These are phyloP conservation scores for Cercophora sp. DNA, from an alignment of 495 filamentous ascomycete genomes.

Conservation along the genomic window DNA sequence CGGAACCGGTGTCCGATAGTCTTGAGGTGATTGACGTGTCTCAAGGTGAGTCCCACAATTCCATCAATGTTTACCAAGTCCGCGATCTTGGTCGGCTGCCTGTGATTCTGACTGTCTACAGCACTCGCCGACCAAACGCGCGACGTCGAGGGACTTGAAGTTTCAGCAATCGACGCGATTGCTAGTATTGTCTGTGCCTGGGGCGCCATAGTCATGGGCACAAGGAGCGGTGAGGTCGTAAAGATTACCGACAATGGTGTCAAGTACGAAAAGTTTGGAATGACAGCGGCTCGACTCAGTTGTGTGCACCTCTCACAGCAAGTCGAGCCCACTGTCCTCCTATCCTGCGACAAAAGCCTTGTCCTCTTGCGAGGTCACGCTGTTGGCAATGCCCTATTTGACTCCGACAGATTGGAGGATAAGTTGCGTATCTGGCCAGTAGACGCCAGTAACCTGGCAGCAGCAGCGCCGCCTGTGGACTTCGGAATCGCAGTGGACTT, in stretches of 20 bases:
- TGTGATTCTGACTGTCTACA: too few species aligned
- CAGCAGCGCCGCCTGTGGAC: constrained; percentile 28
- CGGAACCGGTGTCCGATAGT: too few species aligned
- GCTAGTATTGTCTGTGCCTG: constrained; percentile 30
- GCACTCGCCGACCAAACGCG: too few species aligned
- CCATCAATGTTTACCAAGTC: too few species aligned
- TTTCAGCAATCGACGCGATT: constrained; percentile 25
- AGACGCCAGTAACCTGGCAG: constrained; percentile 30
- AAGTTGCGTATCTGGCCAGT: constrained; percentile 38
- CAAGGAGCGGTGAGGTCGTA: constrained; percentile 44
- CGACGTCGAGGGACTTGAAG: too few species aligned
- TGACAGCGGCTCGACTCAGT: constrained; percentile 20
- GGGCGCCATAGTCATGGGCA: constrained; percentile 32
- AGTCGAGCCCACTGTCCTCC: constrained; percentile 16
- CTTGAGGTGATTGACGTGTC: too few species aligned
- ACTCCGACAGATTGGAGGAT: constrained; percentile 1
- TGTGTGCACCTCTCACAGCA: constrained; percentile 3
- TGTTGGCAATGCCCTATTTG: neutral
- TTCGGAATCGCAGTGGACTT: constrained; percentile 27
- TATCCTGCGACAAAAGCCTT: constrained; percentile 29
- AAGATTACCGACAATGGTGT: constrained; percentile 20
- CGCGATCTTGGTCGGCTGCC: too few species aligned
- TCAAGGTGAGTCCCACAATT: constrained; percentile 2
- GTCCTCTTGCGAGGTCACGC: constrained; percentile 10
- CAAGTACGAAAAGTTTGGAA: constrained; percentile 26